Evolutionary conservation across 176 grass and related monocot genomes (phyloP), one percentile per base, ranked within the genome.

Genomic region (Rhynchospora breviuscula): DNA sequence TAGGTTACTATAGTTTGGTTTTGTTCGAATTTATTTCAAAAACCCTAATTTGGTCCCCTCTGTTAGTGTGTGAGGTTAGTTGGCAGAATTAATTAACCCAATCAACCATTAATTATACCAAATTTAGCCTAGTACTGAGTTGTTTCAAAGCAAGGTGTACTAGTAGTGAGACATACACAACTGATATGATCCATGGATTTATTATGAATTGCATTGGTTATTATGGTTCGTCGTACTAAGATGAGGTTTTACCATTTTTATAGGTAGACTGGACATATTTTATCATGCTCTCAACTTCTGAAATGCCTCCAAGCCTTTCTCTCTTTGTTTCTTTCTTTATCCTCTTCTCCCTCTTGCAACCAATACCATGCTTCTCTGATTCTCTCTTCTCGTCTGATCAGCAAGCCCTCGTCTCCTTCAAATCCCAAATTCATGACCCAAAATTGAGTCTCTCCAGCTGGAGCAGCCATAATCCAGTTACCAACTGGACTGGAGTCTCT

Each of bases 401-500:
- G n/a, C 58, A 66, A 10, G 48, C 11, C 13, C 25, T 82, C 12
- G 15, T 64, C 14, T 82, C 80, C 1, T 82, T 82, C 19, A 82
- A 68, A 68, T 67, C 80, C 31, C n/a, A 67, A 82, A 52, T 68
- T 52, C 44, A 47, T 1, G 62, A 82, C 46, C 60, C 44, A 6
- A 82, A 54, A 68, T 33, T 59, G 58, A 51, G 19, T 18, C 62
- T 82, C n/a, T 66, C 60, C 33, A 82, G 46, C 54, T 82, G 80
- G 80, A 51, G 46, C 33, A 82, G 21, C 80, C 10, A 12, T n/a
- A 67, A 53, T 31, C 44, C 45, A 0, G 60, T 82, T 59, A 15
- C 44, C 13, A 52, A 67, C 80, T 82, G 80, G 80, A 65, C 35
- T 68, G 80, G 80, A 64, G 80, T 82, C 19, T 52, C 80, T 5